Percentiles rank a stretch among this genome's conserved stretches.
Evolutionary conservation across 116 monocot species (phyloP).

Genomic region (Dioscorea cayenensis): DNA sequence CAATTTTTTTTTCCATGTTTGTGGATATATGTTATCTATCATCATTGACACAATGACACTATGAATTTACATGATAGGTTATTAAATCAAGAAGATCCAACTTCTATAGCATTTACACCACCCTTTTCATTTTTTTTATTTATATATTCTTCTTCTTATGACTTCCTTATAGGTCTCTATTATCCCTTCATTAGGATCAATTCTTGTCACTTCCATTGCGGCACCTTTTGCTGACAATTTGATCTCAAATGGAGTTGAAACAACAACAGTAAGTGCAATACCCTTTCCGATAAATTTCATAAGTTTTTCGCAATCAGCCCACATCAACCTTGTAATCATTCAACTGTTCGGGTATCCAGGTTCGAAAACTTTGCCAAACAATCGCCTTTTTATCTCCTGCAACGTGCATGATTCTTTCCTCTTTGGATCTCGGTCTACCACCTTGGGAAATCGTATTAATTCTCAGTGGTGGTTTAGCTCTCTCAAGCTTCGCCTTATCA

Average conservation of each 20-base stretch:
- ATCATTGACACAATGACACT: too few relatives aligned
- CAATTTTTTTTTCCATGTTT: too few relatives aligned
- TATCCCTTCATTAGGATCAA: conserved; percentile 84
- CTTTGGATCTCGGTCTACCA: conserved; percentile 84
- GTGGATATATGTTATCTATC: too few relatives aligned
- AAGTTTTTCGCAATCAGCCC: not conserved
- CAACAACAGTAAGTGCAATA: conserved; percentile 51
- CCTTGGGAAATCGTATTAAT: conserved; percentile 82
- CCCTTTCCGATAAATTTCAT: not conserved
- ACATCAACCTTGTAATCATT: not conserved
- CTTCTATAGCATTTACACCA: too few relatives aligned
- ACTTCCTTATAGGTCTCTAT: conserved; percentile 66
- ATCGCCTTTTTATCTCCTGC: conserved; percentile 96
- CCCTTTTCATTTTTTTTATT: too few relatives aligned
- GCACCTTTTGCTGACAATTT: conserved; percentile 92
- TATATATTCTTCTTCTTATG: too few relatives aligned
- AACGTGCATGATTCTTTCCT: conserved; percentile 87
- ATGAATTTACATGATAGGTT: too few relatives aligned
- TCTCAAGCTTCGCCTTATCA: conserved; percentile 92
- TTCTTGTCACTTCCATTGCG: conserved; percentile 79
- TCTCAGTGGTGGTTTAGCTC: conserved; percentile 80
- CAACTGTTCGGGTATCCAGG: conserved; percentile 41
- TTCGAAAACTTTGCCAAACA: conserved; percentile 96
- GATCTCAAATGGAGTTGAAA: conserved; percentile 77
- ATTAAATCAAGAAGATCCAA: too few relatives aligned